Percentiles rank a stretch among this genome's conserved stretches.
phyloP scores from a whole-genome alignment of 768 basidiomycete species.

The Auriscalpium microsporum region DNA sequence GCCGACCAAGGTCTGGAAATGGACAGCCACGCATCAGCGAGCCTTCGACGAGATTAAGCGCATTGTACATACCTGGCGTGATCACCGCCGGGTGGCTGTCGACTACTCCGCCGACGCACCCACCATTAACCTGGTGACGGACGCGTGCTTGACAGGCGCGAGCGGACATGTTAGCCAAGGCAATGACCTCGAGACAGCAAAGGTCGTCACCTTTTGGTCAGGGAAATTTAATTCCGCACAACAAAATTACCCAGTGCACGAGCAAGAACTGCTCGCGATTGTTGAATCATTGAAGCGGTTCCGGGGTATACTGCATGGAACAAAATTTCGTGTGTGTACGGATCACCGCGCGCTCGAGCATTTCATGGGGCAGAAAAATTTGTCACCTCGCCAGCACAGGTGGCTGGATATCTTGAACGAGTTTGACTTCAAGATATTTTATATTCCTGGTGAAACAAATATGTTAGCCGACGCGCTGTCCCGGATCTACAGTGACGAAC shows the following conservation, averaged over 20 bases:
- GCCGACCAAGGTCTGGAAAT: not conserved
- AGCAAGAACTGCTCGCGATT: constrained; percentile 20
- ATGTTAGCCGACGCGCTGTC: constrained; percentile 20
- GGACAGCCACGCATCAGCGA: constrained; percentile 16
- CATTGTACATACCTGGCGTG: constrained; percentile 5
- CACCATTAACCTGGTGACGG: constrained; percentile 18
- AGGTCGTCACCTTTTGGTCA: constrained; percentile 22
- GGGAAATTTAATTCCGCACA: constrained; percentile 23
- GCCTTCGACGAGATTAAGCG: constrained; percentile 18
- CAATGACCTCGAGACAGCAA: constrained; percentile 15
- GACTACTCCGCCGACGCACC: not conserved
- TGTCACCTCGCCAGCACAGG: constrained; percentile 18
- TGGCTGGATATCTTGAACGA: constrained; percentile 23
- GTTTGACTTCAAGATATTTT: constrained; percentile 23
- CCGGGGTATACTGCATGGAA: constrained; percentile 18
- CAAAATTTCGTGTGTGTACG: constrained; percentile 17
- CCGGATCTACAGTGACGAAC: constrained; percentile 17
- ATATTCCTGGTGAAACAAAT: constrained; percentile 23
- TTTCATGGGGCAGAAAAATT: constrained; percentile 16
- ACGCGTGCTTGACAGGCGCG: constrained; percentile 14
- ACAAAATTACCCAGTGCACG: constrained; percentile 15
- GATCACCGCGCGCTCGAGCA: constrained; percentile 22
- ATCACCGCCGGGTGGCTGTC: constrained; percentile 3
- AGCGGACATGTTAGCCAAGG: constrained; percentile 22
- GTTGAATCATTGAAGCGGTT: constrained; percentile 30